These are phyloP conservation scores for Ophiostoma novo-ulmi DNA, from an alignment of 2,329 filamentous ascomycete genomes.

Conservation along the genomic window DNA sequence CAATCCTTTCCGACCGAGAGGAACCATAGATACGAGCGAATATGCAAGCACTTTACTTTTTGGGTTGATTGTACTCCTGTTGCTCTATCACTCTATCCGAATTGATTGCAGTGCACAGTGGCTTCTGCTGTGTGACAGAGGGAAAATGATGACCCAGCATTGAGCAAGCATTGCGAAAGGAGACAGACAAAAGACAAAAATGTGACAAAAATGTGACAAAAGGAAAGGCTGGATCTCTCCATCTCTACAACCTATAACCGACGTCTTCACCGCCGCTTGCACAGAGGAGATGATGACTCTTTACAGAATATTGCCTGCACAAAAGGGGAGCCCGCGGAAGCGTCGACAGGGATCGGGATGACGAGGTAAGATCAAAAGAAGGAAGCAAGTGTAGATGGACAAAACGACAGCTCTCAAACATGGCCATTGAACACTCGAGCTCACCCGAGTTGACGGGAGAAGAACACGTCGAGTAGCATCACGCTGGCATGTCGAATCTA, in stretches of 20 bases:
- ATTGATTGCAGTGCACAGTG: neutral
- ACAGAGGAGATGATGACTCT: neutral
- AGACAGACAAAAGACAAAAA: neutral
- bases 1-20: neutral
- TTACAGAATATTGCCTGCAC: neutral
- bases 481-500: neutral
- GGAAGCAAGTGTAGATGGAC: neutral
- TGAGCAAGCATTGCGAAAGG: neutral
- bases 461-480: neutral
- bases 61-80: neutral
- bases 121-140: neutral
- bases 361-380: neutral
- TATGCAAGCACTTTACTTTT: constrained; percentile 4
- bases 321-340: neutral
- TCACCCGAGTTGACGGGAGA: too few species aligned
- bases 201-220: neutral
- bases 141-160: neutral
- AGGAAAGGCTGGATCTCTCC: neutral
- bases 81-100: neutral
- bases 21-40: neutral
- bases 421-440: too few species aligned
- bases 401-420: neutral
- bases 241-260: neutral
- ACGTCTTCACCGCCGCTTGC: constrained; percentile 1
- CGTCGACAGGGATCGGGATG: neutral